Base-by-base conservation (phyloP, 768 basidiomycete species). In the Pseudohyphozyma bogoriensis region DNA sequence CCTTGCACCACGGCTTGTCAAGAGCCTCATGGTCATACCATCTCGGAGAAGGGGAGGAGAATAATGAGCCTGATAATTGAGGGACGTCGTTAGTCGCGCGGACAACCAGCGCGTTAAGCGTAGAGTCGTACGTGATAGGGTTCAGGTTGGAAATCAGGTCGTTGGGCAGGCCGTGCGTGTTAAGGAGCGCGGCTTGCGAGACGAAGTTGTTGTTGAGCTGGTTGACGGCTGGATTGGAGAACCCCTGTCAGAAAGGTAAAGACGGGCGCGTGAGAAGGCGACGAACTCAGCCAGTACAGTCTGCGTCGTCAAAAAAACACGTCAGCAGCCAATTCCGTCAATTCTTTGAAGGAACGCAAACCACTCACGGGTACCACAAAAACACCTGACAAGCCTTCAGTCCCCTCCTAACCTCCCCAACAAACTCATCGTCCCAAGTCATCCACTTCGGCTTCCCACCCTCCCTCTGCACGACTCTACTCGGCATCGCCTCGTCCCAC, bases 311-410 rank as follows among this genome's bases (percentile, higher is more conserved):
- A n/a, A n/a, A n/a, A n/a, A n/a, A n/a, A n/a, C n/a, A n/a, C n/a
- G n/a, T n/a, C n/a, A n/a, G n/a, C n/a, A n/a, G n/a, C n/a, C n/a
- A n/a, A n/a, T n/a, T n/a, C n/a, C n/a, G n/a, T n/a, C n/a, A n/a
- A n/a, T n/a, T n/a, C n/a, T n/a, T n/a, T n/a, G n/a, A n/a, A n/a
- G n/a, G n/a, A n/a, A n/a, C n/a, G n/a, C n/a, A n/a, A n/a, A n/a
- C n/a, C n/a, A n/a, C n/a, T n/a, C n/a, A n/a, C n/a, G n/a, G n/a
- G n/a, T n/a, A n/a, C n/a, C n/a, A 69, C 10, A 64, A 50, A 60
- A 72, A 72, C 40, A 74, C 73, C 54, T 68, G 58, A 62, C 73
- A 74, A n/a, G 73, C 73, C 63, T 71, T 70, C 65, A 74, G 60
- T 20, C 72, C 70, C 52, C 71, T 60, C 26, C 63, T 55, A 33